Conservation (phyloP, 1,284 basidiomycete genomes). For the Rhodotorula sp. region DNA sequence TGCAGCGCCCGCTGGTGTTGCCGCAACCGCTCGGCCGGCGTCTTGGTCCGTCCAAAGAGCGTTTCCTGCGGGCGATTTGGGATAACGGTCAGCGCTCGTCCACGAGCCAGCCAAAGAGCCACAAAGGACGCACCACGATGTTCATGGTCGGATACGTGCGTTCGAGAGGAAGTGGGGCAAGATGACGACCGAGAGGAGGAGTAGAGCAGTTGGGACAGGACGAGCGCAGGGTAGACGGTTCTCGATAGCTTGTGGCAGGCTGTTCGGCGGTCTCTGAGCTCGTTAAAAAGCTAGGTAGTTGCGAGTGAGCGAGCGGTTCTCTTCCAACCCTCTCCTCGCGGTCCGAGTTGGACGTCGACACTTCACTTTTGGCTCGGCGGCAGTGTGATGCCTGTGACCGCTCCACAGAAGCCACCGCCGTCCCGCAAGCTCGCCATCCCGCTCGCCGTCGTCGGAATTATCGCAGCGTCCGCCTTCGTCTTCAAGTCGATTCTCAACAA, state of each 20-base stretch:
- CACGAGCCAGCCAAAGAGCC: background rate
- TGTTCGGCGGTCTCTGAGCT: background rate
- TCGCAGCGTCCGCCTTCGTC: slow-evolving; percentile 10
- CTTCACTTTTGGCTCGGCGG: background rate
- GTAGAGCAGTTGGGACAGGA: background rate
- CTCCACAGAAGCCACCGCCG: background rate
- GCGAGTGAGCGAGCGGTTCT: background rate
- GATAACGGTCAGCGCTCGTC: background rate
- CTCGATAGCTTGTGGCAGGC: too few relatives aligned
- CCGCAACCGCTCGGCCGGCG: slow-evolving; percentile 91
- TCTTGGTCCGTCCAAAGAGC: slow-evolving; percentile 87
- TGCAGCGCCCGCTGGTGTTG: slow-evolving; percentile 94
- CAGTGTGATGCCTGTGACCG: background rate
- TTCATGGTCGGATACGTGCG: slow-evolving; percentile 36
- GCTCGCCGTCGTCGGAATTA: slow-evolving; percentile 26
- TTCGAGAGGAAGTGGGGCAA: background rate
- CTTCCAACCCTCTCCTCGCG: background rate
- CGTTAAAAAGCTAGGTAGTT: background rate
- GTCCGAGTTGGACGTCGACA: background rate
- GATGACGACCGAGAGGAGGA: background rate
- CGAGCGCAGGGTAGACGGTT: background rate
- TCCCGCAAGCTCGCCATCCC: slow-evolving; percentile 12
- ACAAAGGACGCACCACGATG: slow-evolving; percentile 40
- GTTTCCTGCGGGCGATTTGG: slow-evolving; percentile 45
- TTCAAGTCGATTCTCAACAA: slow-evolving; percentile 21